These are phyloP conservation scores for Auxenochlorella pyrenoidosa DNA, from an alignment of 139 green algal species.

Conservation along the genomic window DNA sequence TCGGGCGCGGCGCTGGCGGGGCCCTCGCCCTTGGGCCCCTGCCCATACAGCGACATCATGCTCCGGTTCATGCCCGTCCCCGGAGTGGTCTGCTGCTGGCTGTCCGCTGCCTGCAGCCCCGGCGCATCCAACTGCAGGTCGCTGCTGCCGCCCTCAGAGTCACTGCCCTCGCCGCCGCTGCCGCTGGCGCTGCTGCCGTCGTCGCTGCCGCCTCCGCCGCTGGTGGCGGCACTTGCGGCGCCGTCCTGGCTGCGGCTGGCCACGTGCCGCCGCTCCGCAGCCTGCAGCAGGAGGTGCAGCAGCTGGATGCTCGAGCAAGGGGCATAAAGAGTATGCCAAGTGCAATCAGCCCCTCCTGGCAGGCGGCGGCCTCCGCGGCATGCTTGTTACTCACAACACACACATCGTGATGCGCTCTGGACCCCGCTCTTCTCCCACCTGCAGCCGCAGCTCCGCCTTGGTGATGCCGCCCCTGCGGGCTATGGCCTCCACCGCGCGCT, in stretches of 20 bases:
- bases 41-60: slow-evolving; percentile 70
- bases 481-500: slow-evolving; percentile 40
- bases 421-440: slow-evolving; percentile 33
- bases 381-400: no score
- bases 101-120: not conserved
- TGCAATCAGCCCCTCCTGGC: not conserved
- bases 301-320: not conserved
- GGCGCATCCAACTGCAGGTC: slow-evolving; percentile 33
- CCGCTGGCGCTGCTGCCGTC: slow-evolving; percentile 14
- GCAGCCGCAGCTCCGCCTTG: slow-evolving; percentile 62
- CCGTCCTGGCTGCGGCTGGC: not conserved
- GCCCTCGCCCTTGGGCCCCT: not conserved
- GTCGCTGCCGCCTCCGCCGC: not conserved
- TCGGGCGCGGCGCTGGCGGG: not conserved
- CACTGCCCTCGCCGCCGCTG: slow-evolving; percentile 9
- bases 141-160: slow-evolving; percentile 9
- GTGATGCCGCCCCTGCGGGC: slow-evolving; percentile 23
- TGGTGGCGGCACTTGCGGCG: not conserved
- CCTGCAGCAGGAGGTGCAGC: not conserved
- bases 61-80: slow-evolving; percentile 58
- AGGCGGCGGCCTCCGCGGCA: no score
- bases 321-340: not conserved
- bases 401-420: no score
- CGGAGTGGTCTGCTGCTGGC: slow-evolving; percentile 5
- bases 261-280: slow-evolving; percentile 6